Conservation (phyloP, 2,329 filamentous ascomycete genomes). For the Cladophialophora exuberans region DNA sequence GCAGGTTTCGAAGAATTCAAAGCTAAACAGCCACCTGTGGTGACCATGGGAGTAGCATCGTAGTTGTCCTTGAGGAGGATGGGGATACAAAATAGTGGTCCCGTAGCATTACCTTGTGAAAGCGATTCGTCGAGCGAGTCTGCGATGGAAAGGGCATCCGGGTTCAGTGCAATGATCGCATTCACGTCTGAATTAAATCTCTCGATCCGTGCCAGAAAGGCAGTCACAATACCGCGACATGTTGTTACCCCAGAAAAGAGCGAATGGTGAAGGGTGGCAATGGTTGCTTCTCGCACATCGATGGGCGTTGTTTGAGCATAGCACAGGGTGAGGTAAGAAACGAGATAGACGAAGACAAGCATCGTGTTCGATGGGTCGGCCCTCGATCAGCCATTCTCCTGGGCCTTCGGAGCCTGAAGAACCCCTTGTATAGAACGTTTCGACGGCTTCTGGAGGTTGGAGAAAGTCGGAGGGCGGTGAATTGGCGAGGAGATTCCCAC, state of each 20-base stretch:
- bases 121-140: constrained; percentile 50
- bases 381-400: neutral
- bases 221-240: constrained; percentile 58
- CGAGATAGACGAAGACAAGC: neutral
- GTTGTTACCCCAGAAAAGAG: constrained; percentile 57
- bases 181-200: constrained; percentile 61
- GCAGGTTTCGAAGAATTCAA: constrained; percentile 52
- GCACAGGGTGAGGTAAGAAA: constrained; percentile 4
- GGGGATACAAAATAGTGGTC: constrained; percentile 63
- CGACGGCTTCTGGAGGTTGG: neutral
- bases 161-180: constrained; percentile 59
- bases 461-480: neutral
- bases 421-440: neutral
- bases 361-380: neutral
- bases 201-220: constrained; percentile 62
- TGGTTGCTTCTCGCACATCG: constrained; percentile 62
- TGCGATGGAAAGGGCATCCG: constrained; percentile 52
- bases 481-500: constrained; percentile 19
- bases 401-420: neutral
- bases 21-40: constrained; percentile 59
- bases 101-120: constrained; percentile 53
- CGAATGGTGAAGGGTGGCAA: constrained; percentile 59
- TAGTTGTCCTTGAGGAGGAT: constrained; percentile 68
- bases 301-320: constrained; percentile 38
- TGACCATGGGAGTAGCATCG: constrained; percentile 59